Percentiles rank a stretch among this genome's conserved stretches.
Evolutionary conservation across 306 rosid genomes (phyloP).

Genomic region (Alnus rubra): DNA sequence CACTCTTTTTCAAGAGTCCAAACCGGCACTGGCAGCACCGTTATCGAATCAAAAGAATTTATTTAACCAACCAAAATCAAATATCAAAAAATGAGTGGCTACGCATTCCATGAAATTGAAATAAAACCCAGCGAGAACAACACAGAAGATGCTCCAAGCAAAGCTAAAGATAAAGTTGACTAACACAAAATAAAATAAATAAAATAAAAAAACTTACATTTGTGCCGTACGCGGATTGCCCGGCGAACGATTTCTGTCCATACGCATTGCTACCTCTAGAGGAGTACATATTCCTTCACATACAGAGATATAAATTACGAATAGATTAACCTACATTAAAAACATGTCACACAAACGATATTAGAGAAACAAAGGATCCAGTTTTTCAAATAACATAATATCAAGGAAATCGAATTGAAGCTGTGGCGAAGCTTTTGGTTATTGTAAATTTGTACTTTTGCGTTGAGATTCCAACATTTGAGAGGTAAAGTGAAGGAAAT

Average conservation of each 20-base stretch:
- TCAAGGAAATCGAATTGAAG: neutral
- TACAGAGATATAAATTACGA: neutral
- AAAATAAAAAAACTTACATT: constrained; percentile 44
- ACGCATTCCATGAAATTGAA: neutral
- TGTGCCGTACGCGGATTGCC: constrained; percentile 84
- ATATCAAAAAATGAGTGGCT: no score
- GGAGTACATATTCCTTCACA: constrained; percentile 69
- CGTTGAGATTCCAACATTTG: neutral
- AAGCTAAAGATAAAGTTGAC: neutral
- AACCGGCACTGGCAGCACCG: neutral
- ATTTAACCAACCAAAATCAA: no score
- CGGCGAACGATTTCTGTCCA: constrained; percentile 75
- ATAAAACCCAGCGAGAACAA: neutral
- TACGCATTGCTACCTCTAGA: constrained; percentile 82
- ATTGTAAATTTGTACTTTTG: neutral
- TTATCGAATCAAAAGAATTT: no score
- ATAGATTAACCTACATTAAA: constrained; percentile 27
- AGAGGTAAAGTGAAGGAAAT: neutral
- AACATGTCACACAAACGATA: neutral
- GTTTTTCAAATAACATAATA: neutral
- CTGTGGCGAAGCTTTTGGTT: neutral
- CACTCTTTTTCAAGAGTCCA: neutral
- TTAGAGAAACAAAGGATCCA: neutral
- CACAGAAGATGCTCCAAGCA: neutral
- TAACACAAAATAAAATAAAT: neutral